Base-by-base conservation (phyloP, 2,329 filamentous ascomycete species). In the Colletotrichum tropicale region DNA sequence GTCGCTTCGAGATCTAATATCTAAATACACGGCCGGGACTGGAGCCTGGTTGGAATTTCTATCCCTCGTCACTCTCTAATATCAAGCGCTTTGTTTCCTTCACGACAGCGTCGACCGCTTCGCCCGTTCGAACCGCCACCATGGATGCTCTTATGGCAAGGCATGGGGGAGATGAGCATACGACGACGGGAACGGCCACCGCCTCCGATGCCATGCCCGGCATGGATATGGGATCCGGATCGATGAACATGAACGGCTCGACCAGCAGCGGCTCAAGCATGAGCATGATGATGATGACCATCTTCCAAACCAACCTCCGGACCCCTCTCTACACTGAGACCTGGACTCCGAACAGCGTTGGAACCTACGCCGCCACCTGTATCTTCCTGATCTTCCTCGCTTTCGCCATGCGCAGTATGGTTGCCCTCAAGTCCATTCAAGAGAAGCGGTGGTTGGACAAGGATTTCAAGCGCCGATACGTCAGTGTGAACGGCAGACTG, bases 311-410 rank as follows among this genome's bases (percentile, higher is more conserved):
- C 76, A 80, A 85, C 74, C 85, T 83, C 65, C 79, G 80, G 69
- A 91, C 89, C 6, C 83, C 90, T 1, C 87, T 92, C 75, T 92
- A 87, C 85, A 93, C 94, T 18, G 83, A 85, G 26, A 83, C 88
- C 68, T 98, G 96, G 95, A 94, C 94, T 4, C 96, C 96, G 7
- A 85, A 82, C 32, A 93, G 87, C 43, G 87, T 89, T 8, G 95
- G 93, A 79, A 87, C 90, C 75, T 98, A 98, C 85, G 95, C 95
- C 3, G 96, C 92, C 71, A 98, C 95, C 32, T 98, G 96, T 87
- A 94, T 98, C 83, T 98, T 98, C 86, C 90, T 98, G 75, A 93
- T 98, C 82, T 80, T 94, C 60, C 92, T 98, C 67, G 93, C 93
- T 76, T 88, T 93, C 76, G 81, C 94, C 72, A 92, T 93, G 81